Evolutionary conservation across 305 asterid species (phyloP).

Genomic region (Petunia hybrid): DNA sequence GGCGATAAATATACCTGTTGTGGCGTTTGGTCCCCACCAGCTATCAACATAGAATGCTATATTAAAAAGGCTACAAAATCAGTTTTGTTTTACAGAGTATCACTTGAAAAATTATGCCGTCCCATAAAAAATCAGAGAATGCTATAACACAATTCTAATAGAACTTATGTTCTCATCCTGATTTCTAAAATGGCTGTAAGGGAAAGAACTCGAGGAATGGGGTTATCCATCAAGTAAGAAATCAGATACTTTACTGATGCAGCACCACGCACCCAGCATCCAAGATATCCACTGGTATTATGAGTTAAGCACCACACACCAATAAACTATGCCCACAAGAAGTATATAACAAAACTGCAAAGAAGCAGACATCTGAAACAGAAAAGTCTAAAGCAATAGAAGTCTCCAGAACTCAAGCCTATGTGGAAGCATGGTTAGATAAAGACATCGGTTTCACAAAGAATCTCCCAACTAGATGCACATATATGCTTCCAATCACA

Average conservation of each 20-base stretch:
- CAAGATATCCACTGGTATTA: too few relatives aligned
- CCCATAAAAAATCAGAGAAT: background rate
- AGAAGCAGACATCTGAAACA: too few relatives aligned
- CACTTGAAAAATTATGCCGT: constrained; percentile 15
- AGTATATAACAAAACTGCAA: too few relatives aligned
- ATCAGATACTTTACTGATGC: background rate
- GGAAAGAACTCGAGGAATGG: background rate
- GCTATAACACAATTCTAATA: background rate
- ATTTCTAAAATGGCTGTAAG: background rate
- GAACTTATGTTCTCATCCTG: constrained; percentile 7
- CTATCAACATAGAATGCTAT: constrained; percentile 84
- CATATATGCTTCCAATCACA: too few relatives aligned
- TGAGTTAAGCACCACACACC: too few relatives aligned
- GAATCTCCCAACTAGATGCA: too few relatives aligned
- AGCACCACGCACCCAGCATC: too few relatives aligned
- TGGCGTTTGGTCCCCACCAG: constrained; percentile 89
- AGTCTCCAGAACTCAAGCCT: too few relatives aligned
- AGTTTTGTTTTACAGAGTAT: constrained; percentile 23
- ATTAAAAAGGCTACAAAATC: constrained; percentile 30
- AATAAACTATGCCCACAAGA: too few relatives aligned
- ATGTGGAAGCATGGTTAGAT: too few relatives aligned
- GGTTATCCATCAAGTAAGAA: background rate
- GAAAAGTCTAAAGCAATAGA: too few relatives aligned
- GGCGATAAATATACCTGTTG: constrained; percentile 78
- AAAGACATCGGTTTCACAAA: too few relatives aligned